A percentile compares a stretch with the other conserved stretches of the same genome.
phyloP scores from a whole-genome alignment of 495 filamentous ascomycete species.

The Aspergillus sclerotiicarbonarius region DNA sequence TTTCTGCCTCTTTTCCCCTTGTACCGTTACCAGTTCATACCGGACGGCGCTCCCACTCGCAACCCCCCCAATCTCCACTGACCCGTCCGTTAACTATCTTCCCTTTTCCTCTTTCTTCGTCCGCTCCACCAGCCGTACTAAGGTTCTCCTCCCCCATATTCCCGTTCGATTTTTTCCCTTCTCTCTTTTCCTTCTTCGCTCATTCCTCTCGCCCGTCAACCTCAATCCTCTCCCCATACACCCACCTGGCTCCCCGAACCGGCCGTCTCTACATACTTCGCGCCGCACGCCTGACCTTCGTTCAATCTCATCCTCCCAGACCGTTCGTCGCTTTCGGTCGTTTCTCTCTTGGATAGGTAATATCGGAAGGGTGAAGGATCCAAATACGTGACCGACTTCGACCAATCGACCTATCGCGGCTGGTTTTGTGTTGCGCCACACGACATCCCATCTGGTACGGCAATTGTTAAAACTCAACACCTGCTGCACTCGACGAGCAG shows the following conservation, averaged over 20 bases:
- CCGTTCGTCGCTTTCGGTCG: slow-evolving; percentile 13
- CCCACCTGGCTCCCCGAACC: slow-evolving; percentile 10
- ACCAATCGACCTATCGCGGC: slow-evolving; percentile 3
- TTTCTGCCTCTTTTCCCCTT: slow-evolving; percentile 23
- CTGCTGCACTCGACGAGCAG: slow-evolving; percentile 14
- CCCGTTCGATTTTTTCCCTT: slow-evolving; percentile 13
- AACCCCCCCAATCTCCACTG: slow-evolving; percentile 19
- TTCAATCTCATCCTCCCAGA: slow-evolving; percentile 8
- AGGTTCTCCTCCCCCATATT: slow-evolving; percentile 25
- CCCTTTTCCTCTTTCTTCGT: slow-evolving; percentile 20
- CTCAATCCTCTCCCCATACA: slow-evolving; percentile 3
- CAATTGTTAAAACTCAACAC: slow-evolving; percentile 8
- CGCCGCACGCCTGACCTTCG: slow-evolving; percentile 1
- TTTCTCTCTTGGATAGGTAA: background rate
- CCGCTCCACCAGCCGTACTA: slow-evolving; percentile 23
- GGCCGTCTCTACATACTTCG: slow-evolving; percentile 7
- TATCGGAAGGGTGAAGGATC: slow-evolving; percentile 2
- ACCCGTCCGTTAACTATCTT: slow-evolving; percentile 25
- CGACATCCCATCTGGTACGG: background rate
- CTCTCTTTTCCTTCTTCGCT: slow-evolving; percentile 8
- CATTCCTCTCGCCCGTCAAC: slow-evolving; percentile 9
- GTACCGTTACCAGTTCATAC: slow-evolving; percentile 34
- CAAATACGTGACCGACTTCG: background rate
- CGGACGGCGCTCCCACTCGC: background rate
- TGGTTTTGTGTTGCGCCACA: background rate